A percentile compares a stretch with the other conserved stretches of the same genome.
These are phyloP conservation scores for Podaxis rugospora DNA, from an alignment of 768 basidiomycete genomes.

Conservation along the genomic window DNA sequence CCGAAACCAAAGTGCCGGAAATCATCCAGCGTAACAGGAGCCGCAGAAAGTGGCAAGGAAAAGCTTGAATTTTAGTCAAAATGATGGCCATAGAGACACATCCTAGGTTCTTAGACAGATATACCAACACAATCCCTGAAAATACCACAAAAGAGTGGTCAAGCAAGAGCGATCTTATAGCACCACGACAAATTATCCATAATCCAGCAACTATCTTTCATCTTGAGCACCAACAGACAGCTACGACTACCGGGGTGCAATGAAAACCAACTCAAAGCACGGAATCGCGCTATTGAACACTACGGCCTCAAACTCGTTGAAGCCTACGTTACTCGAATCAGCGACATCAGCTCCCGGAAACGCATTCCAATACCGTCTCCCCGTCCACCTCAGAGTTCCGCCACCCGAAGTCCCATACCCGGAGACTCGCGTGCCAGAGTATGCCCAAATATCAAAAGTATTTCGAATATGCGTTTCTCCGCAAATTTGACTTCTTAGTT, in stretches of 20 bases:
- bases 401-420: constrained; percentile 71
- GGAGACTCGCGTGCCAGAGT: constrained; percentile 63
- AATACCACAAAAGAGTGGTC: constrained; percentile 65
- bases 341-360: constrained; percentile 83
- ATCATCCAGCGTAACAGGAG: constrained; percentile 29
- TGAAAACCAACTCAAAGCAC: constrained; percentile 80
- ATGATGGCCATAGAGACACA: constrained; percentile 89
- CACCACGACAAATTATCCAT: constrained; percentile 92
- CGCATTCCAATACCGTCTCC: constrained; percentile 88
- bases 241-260: constrained; percentile 87
- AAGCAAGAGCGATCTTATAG: constrained; percentile 84
- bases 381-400: constrained; percentile 66
- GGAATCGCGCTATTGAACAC: constrained; percentile 79
- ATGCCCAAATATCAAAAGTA: constrained; percentile 63
- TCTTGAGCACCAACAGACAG: constrained; percentile 97
- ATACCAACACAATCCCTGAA: not conserved
- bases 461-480: constrained; percentile 77
- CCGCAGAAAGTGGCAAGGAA: constrained; percentile 42
- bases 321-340: constrained; percentile 88
- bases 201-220: constrained; percentile 95
- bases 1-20: constrained; percentile 42
- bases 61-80: constrained; percentile 71
- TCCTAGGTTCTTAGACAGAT: constrained; percentile 26
- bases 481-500: constrained; percentile 75
- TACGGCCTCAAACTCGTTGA: constrained; percentile 93